A percentile compares a stretch with the other conserved stretches of the same genome.
phyloP scores from a whole-genome alignment of 2,329 filamentous ascomycete genomes.

The Pseudocercospora vitis region DNA sequence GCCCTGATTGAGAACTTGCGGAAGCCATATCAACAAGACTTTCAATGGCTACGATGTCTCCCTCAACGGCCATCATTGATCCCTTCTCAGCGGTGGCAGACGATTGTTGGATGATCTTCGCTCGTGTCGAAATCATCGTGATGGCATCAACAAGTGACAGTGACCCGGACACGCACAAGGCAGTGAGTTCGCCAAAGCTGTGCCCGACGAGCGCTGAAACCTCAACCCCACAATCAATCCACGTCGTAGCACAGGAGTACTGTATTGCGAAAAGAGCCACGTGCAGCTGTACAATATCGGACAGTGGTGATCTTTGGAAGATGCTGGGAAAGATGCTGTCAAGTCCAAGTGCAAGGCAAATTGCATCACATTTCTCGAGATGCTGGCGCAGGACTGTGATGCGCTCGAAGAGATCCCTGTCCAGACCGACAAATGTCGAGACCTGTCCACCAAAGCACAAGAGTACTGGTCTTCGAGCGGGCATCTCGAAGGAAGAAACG shows the following conservation, averaged over 20 bases:
- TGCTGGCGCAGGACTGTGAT: slow-evolving; percentile 8
- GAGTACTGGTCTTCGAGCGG: background rate
- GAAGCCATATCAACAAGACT: background rate
- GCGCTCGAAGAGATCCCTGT: slow-evolving; percentile 7
- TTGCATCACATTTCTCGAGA: slow-evolving; percentile 16
- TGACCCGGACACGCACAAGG: slow-evolving; percentile 12
- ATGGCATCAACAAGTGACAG: slow-evolving; percentile 14
- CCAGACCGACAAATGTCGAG: slow-evolving; percentile 11
- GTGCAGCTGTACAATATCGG: slow-evolving; percentile 17
- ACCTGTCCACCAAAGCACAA: slow-evolving; percentile 24
- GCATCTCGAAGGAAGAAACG: background rate
- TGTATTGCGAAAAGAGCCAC: slow-evolving; percentile 17
- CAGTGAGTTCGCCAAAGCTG: slow-evolving; percentile 20
- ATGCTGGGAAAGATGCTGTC: slow-evolving; percentile 18
- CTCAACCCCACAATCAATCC: slow-evolving; percentile 18
- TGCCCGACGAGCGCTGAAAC: slow-evolving; percentile 17
- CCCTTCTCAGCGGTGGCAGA: slow-evolving; percentile 18
- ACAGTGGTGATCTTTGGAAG: slow-evolving; percentile 13
- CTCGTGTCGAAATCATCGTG: slow-evolving; percentile 14
- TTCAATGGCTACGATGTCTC: background rate
- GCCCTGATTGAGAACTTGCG: background rate
- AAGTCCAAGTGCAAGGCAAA: slow-evolving; percentile 6
- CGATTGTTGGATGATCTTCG: slow-evolving; percentile 7
- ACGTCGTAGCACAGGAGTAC: slow-evolving; percentile 18
- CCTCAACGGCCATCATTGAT: slow-evolving; percentile 19